These are phyloP conservation scores for Helminthosporium solani DNA, from an alignment of 2,329 filamentous ascomycete genomes.

Conservation along the genomic window DNA sequence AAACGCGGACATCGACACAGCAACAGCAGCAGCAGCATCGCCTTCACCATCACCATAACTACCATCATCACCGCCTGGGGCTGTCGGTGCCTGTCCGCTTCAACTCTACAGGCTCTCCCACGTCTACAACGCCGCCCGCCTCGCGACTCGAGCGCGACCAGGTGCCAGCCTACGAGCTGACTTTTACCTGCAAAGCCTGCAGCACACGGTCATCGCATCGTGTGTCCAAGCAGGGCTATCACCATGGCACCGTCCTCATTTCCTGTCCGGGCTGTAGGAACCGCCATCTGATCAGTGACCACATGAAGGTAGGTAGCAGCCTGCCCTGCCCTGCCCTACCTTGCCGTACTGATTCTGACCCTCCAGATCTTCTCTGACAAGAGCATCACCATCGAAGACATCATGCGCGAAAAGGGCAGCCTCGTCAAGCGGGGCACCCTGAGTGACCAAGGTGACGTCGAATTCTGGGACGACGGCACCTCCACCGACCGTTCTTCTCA, in stretches of 20 bases:
- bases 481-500: slow-evolving; percentile 37
- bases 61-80: too few species aligned
- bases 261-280: slow-evolving; percentile 84
- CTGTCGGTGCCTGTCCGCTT: slow-evolving; percentile 16
- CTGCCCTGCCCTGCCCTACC: not conserved
- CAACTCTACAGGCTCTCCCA: slow-evolving; percentile 27
- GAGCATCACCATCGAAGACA: slow-evolving; percentile 70
- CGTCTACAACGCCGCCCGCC: slow-evolving; percentile 30
- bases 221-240: slow-evolving; percentile 92
- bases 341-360: slow-evolving; percentile 10
- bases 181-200: slow-evolving; percentile 92
- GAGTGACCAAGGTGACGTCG: slow-evolving; percentile 78
- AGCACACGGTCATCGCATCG: slow-evolving; percentile 75
- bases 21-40: too few species aligned
- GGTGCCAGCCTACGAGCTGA: slow-evolving; percentile 76
- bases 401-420: slow-evolving; percentile 74
- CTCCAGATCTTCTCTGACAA: slow-evolving; percentile 70
- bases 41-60: too few species aligned
- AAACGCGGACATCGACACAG: too few species aligned
- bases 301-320: slow-evolving; percentile 60
- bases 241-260: slow-evolving; percentile 84
- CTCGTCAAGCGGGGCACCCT: slow-evolving; percentile 70
- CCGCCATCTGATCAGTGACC: slow-evolving; percentile 88
- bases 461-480: slow-evolving; percentile 81
- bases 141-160: slow-evolving; percentile 42